Percentiles rank a stretch among this genome's conserved stretches.
These are phyloP conservation scores for Melanopsichium pennsylvanicum DNA, from an alignment of 1,284 basidiomycete species.

Conservation along the genomic window DNA sequence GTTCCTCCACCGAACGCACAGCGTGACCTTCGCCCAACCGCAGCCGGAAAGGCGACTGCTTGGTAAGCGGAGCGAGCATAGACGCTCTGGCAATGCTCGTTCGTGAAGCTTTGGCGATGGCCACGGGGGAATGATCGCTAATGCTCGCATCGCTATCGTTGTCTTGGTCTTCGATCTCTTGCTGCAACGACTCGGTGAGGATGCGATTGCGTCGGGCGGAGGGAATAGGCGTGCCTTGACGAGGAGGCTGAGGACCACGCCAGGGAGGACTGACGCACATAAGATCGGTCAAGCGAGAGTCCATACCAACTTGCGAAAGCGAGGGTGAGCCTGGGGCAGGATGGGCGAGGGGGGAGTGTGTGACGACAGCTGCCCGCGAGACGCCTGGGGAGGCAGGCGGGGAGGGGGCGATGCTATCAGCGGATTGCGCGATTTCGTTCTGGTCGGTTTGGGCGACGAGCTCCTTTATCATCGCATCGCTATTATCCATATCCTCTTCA, in stretches of 20 bases:
- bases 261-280: constrained; percentile 42
- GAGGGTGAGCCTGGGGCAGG: constrained; percentile 25
- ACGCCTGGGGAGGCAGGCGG: constrained; percentile 28
- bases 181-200: constrained; percentile 2
- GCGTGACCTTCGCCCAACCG: constrained; percentile 5
- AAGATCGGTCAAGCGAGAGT: constrained; percentile 42
- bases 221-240: constrained; percentile 30
- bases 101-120: constrained; percentile 1
- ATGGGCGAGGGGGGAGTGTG: constrained; percentile 1
- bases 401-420: not conserved
- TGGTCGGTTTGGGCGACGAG: constrained; percentile 17
- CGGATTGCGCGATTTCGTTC: not conserved
- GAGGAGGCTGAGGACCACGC: constrained; percentile 12
- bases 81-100: constrained; percentile 2
- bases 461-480: constrained; percentile 24
- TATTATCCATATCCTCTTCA: constrained; percentile 13
- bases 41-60: constrained; percentile 28
- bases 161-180: not conserved
- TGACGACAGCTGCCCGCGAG: constrained; percentile 17
- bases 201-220: constrained; percentile 26
- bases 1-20: not conserved
- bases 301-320: constrained; percentile 44
- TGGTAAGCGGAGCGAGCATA: not conserved
- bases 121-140: constrained; percentile 11
- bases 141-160: constrained; percentile 10